A percentile compares a stretch with the other conserved stretches of the same genome.
Evolutionary conservation across 2,329 filamentous ascomycete genomes (phyloP).

Genomic region (Cyphellophora europaea): DNA sequence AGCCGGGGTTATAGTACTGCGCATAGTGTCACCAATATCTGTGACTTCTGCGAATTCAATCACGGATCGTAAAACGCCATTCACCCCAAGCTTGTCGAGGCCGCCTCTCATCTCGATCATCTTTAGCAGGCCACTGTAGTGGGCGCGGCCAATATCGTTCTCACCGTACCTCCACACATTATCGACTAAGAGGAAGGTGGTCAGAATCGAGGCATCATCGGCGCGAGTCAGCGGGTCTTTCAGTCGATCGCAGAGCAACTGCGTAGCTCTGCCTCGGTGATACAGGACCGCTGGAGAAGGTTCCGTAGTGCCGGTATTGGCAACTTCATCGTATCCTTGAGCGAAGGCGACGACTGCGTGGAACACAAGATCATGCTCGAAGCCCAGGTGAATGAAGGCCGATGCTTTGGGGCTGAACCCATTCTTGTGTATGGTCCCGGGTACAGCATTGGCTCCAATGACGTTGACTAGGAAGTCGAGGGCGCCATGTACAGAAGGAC

Average conservation of each 20-base stretch:
- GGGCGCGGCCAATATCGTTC: neutral
- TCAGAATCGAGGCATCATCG: neutral
- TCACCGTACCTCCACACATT: neutral
- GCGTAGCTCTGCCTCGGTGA: neutral
- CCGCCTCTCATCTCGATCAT: neutral
- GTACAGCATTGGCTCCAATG: neutral
- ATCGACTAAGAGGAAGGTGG: neutral
- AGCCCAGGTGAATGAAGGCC: neutral
- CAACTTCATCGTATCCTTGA: neutral
- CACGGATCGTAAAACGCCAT: neutral
- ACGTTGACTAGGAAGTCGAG: neutral
- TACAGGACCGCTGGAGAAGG: neutral
- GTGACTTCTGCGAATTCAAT: neutral
- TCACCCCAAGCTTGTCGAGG: neutral
- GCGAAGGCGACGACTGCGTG: neutral
- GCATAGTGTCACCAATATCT: neutral
- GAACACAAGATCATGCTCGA: neutral
- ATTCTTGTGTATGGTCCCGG: slow-evolving; percentile 1
- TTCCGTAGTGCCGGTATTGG: neutral
- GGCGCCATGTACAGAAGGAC: neutral
- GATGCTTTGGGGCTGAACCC: neutral
- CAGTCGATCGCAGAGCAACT: neutral
- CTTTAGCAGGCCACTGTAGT: neutral
- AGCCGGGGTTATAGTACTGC: neutral
- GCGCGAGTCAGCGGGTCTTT: neutral